Conservation (phyloP, 177 flowering plant genomes). For the Tripterygium wilfordii region DNA sequence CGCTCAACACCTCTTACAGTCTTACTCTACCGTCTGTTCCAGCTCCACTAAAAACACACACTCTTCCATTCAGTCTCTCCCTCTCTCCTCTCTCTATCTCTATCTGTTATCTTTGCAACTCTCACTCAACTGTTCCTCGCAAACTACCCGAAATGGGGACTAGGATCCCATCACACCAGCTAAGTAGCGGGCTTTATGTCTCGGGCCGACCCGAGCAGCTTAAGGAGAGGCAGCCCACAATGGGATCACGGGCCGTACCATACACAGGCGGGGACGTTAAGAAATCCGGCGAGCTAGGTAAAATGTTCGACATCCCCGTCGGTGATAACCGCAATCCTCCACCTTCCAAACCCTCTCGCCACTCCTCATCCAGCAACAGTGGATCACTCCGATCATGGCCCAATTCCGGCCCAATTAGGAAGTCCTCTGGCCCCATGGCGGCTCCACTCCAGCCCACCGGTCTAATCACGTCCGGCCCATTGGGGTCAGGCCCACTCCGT, state of each 20-base stretch:
- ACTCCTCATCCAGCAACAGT: slow-evolving; percentile 46
- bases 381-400: slow-evolving; percentile 61
- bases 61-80: no score
- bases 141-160: slow-evolving; percentile 51
- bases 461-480: slow-evolving; percentile 54
- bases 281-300: slow-evolving; percentile 90
- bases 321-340: slow-evolving; percentile 6
- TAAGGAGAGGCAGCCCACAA: slow-evolving; percentile 62
- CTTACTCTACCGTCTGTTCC: no score
- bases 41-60: no score
- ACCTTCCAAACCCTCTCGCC: slow-evolving; percentile 21
- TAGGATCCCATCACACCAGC: slow-evolving; percentile 77
- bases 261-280: slow-evolving; percentile 93
- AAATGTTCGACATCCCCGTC: slow-evolving; percentile 72
- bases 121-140: no score
- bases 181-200: slow-evolving; percentile 76
- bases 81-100: no score
- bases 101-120: no score
- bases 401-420: slow-evolving; percentile 32
- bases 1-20: no score
- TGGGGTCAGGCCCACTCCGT: slow-evolving; percentile 20
- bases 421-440: slow-evolving; percentile 39
- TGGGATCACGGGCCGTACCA: slow-evolving; percentile 65
- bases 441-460: slow-evolving; percentile 52
- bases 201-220: slow-evolving; percentile 76